These are phyloP conservation scores for Sporothrix sp. DNA, from an alignment of 2,329 filamentous ascomycete genomes.

Conservation along the genomic window DNA sequence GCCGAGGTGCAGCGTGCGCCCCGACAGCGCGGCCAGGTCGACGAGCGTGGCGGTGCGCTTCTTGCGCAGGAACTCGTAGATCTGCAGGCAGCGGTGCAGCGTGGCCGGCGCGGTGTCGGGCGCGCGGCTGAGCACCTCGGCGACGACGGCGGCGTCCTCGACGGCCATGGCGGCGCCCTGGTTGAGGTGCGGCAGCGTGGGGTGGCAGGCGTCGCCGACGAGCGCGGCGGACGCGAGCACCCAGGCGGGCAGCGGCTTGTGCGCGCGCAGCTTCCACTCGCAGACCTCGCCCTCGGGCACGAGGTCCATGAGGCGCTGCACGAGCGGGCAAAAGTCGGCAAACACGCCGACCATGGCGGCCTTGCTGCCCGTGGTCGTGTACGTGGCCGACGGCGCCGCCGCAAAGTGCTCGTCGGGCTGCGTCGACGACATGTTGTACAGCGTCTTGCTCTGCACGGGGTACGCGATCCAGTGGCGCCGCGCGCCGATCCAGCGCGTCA, in stretches of 20 bases:
- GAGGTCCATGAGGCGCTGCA: conserved; percentile 48
- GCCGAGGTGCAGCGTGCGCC: conserved; percentile 45
- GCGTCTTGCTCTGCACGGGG: conserved; percentile 55
- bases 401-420: conserved; percentile 54
- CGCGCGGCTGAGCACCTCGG: conserved; percentile 38
- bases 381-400: conserved; percentile 46
- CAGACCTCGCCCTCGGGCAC: conserved; percentile 54
- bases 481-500: conserved; percentile 67
- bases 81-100: conserved; percentile 40
- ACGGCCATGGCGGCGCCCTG: conserved; percentile 60
- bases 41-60: conserved; percentile 44
- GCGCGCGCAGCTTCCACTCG: conserved; percentile 54
- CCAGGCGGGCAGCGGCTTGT: conserved; percentile 49
- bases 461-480: conserved; percentile 70
- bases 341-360: conserved; percentile 50
- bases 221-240: conserved; percentile 45
- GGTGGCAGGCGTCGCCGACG: conserved; percentile 56
- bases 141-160: conserved; percentile 54
- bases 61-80: conserved; percentile 48
- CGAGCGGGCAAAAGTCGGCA: conserved; percentile 48
- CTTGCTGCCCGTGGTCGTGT: conserved; percentile 55
- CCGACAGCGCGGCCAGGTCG: conserved; percentile 43
- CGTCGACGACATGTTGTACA: conserved; percentile 55
- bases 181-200: conserved; percentile 56
- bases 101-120: conserved; percentile 20